phyloP scores from a whole-genome alignment of 2,329 filamentous ascomycete genomes.

The Aureobasidium melanogenum region DNA sequence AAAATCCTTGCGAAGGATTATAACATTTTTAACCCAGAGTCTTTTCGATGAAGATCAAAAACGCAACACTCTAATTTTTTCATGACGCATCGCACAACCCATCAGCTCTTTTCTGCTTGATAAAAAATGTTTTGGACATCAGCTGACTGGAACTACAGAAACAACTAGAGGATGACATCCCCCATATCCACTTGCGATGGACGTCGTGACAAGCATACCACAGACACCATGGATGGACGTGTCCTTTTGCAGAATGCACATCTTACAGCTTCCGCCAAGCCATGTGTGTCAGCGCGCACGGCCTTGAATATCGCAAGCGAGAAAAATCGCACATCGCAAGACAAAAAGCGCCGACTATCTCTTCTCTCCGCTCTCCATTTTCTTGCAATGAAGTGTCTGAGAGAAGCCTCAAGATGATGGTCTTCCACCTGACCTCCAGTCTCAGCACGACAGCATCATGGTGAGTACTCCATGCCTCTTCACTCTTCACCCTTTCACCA shows the following conservation, averaged over 20 bases:
- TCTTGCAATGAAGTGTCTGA: neutral
- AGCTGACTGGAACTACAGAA: neutral
- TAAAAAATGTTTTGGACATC: neutral
- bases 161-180: neutral
- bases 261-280: neutral
- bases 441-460: neutral
- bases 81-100: conserved; percentile 8
- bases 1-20: conserved; percentile 3
- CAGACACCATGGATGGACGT: no score
- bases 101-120: neutral
- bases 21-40: conserved; percentile 10
- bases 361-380: neutral
- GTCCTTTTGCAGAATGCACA: neutral
- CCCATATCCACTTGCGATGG: neutral
- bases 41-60: conserved; percentile 10
- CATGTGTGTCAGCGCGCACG: neutral
- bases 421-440: neutral
- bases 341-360: neutral
- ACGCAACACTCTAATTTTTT: conserved; percentile 12
- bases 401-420: no score
- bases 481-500: neutral
- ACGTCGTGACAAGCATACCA: no score
- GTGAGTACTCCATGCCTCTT: neutral
- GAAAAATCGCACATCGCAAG: conserved; percentile 1
- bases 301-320: neutral